Percentiles rank a stretch among this genome's conserved stretches.
These are phyloP conservation scores for Penicillium hordei DNA, from an alignment of 2,329 filamentous ascomycete species.

Conservation along the genomic window DNA sequence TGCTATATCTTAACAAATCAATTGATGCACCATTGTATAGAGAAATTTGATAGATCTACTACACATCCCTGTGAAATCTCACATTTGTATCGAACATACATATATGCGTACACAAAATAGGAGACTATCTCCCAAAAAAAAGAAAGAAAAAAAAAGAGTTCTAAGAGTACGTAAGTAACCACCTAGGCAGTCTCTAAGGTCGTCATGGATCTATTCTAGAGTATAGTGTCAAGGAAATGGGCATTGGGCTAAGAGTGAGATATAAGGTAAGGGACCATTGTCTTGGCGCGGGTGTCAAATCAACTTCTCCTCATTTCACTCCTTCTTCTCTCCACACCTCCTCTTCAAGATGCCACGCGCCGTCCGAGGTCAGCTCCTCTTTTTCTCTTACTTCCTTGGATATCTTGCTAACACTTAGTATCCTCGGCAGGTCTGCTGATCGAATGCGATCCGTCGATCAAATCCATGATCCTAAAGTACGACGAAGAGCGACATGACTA, in stretches of 20 bases:
- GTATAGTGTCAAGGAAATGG: no score
- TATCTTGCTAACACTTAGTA: conserved; percentile 1
- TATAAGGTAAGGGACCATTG: conserved; percentile 3
- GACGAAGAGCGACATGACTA: conserved; percentile 50
- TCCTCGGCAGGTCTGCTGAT: conserved; percentile 43
- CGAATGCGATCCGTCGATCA: conserved; percentile 51
- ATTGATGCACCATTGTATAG: background rate
- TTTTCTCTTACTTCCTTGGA: background rate
- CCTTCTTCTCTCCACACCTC: background rate
- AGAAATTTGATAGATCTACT: no score
- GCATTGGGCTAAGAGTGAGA: background rate
- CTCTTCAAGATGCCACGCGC: conserved; percentile 41
- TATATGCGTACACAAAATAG: no score
- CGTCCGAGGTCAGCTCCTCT: conserved; percentile 36
- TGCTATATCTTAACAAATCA: background rate
- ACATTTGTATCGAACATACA: no score
- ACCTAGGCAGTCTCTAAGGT: no score
- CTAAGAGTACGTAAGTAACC: no score
- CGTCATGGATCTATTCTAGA: no score
- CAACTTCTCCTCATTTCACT: background rate
- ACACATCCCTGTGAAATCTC: no score
- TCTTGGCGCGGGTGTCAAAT: background rate
- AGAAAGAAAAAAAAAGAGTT: background rate
- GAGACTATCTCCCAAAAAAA: no score
- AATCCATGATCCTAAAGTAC: conserved; percentile 51